Evolutionary conservation across 345 rosid species (phyloP), one percentile per base, ranked within the genome.

Genomic region (Pistacia vera): DNA sequence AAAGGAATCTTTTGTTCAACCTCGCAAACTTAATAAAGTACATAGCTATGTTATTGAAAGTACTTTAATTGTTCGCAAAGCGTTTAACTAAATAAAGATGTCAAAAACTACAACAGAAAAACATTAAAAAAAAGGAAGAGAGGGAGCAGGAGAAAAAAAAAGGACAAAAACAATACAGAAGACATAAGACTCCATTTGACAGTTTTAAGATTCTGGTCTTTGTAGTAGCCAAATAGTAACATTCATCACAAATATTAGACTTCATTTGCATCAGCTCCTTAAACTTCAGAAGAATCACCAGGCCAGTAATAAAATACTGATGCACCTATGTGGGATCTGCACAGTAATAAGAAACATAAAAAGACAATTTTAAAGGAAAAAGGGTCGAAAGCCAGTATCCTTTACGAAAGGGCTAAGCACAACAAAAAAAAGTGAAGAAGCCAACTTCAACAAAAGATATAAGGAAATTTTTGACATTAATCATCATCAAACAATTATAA

Each of bases 221-320:
- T 78, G 73, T 63, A 83, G 84, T 51, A 78, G 80, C 83, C 87
- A 89, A 90, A 83, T 63, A 76, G 81, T 85, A 85, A 80, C 88
- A 75, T 88, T 87, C 85, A 86, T 80, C 73, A 60, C 78, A 81
- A 86, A 81, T 80, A 77, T 70, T 88, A 85, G 86, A 95, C 93
- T 86, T 84, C 90, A 79, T 89, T 94, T 89, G 94, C 93, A 88
- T 74, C 88, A 83, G 92, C 90, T 81, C 95, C 95, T 77, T 83
- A 85, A 91, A 91, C 94, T 86, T 93, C 91, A 84, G 93, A 92
- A 89, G 89, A 88, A 85, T 87, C 97, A 87, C 87, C 95, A 88
- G 81, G 88, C 88, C 93, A 89, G 87, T 84, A 86, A 75, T 82
- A 87, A 91, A 95, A 88, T 82, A 90, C 82, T 90, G 92, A 86